Evolutionary conservation across 441 rosid genomes (phyloP), one percentile per base, ranked within the genome.

Genomic region (Monsonia emarginata): DNA sequence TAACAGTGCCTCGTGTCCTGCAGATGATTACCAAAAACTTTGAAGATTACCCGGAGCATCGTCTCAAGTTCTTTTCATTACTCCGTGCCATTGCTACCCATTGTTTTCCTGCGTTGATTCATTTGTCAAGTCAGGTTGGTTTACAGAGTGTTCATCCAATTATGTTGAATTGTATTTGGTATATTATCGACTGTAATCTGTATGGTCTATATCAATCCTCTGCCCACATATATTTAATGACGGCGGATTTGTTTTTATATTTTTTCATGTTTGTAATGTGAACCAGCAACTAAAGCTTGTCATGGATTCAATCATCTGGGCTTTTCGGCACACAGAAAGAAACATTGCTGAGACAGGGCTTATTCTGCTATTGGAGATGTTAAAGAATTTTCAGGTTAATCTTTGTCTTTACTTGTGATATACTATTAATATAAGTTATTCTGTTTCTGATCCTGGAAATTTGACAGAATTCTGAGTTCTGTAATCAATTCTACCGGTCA

Each of bases 21-120:
- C 87, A 95, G 99, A 95, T 95, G 99, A 95, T 95, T 64, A 95
- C 99, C 64, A 91, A 85, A 78, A 95, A 95, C 78, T 95, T 95
- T 57, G 99, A 95, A 81, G 99, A 95, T 75, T 91, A 91, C 73
- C 98, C 98, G 0, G 99, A 95, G 76, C 99, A 95, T 76, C 96
- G 99, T 52, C 90, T 95, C 69, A 95, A 95, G 77, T 95, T 95
- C 84, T 95, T 95, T 76, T 95, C 99, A 16, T 78, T 95, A 75
- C 98, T 95, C 75, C 95, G 98, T 16, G 99, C 99, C 57, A 91
- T 95, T 79, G 99, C 99, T 46, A 76, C 98, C 18, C 84, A 86
- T 71, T 91, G 98, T 84, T 95, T 95, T 77, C 89, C 89, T 71
- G 91, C 99, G 61, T 81, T 95, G 81, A 88, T 95, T 75, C 88